Conservation (phyloP, 1,139 yeast species). For the Yamadazyma sp. region DNA sequence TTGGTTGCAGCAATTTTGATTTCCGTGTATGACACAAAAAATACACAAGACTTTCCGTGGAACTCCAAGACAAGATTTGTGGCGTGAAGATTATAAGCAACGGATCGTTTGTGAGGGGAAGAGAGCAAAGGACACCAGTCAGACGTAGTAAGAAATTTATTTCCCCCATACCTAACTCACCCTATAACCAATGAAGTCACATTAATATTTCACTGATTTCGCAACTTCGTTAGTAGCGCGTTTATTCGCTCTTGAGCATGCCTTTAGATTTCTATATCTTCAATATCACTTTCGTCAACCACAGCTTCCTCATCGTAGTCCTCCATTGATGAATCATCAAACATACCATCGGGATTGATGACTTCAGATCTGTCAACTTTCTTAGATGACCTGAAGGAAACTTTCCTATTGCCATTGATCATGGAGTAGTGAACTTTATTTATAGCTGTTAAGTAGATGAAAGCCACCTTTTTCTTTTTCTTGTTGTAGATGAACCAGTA, state of each 20-base stretch:
- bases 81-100: too few relatives aligned
- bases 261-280: conserved; percentile 35
- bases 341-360: conserved; percentile 21
- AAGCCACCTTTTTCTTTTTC: conserved; percentile 87
- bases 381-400: conserved; percentile 17
- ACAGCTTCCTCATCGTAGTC: conserved; percentile 29
- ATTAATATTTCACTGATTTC: too few relatives aligned
- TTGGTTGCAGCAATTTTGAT: conserved; percentile 1
- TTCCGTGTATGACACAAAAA: neutral
- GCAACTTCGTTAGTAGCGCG: too few relatives aligned
- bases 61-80: too few relatives aligned
- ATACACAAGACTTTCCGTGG: too few relatives aligned
- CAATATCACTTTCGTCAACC: conserved; percentile 38
- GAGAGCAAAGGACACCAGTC: too few relatives aligned
- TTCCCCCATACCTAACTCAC: too few relatives aligned
- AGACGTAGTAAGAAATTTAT: too few relatives aligned
- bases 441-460: conserved; percentile 57
- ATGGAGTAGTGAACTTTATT: conserved; percentile 41
- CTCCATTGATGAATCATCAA: conserved; percentile 21
- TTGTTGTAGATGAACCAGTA: conserved; percentile 93
- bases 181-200: too few relatives aligned
- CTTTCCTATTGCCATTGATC: conserved; percentile 26
- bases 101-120: too few relatives aligned
- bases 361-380: conserved; percentile 9
- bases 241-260: too few relatives aligned